A percentile compares a stretch with the other conserved stretches of the same genome.
Evolutionary conservation across 169 alveolate genomes (phyloP).

Genomic region (Cryptosporidium sp.): DNA sequence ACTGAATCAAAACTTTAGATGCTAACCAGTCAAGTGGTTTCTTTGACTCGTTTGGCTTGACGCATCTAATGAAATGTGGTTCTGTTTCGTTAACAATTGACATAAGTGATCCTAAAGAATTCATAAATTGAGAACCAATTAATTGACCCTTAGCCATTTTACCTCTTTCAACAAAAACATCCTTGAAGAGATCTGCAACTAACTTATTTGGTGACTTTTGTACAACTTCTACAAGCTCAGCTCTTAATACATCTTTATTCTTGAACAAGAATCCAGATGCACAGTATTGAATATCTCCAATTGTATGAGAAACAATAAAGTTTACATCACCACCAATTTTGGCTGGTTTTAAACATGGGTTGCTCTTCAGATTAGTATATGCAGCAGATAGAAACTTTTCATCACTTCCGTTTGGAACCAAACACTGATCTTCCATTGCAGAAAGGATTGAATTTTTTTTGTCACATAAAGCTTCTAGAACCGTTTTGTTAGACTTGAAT

Average conservation of each 20-base stretch:
- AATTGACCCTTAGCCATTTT: constrained; percentile 91
- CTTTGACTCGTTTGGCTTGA: constrained; percentile 91
- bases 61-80: constrained; percentile 91
- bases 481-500: constrained; percentile 84
- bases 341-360: constrained; percentile 83
- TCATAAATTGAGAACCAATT: constrained; percentile 91
- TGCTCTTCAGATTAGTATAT: constrained; percentile 76
- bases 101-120: constrained; percentile 88
- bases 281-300: constrained; percentile 85
- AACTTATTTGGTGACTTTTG: constrained; percentile 83
- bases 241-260: constrained; percentile 89
- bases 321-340: constrained; percentile 88
- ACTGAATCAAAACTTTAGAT: constrained; percentile 89
- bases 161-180: constrained; percentile 87
- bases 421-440: constrained; percentile 90
- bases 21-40: constrained; percentile 90
- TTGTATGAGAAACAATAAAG: constrained; percentile 85
- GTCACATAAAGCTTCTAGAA: constrained; percentile 77
- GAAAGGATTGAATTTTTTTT: constrained; percentile 84
- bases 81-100: constrained; percentile 89
- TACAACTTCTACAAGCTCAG: constrained; percentile 88
- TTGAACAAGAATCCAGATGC: constrained; percentile 85
- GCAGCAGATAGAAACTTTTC: constrained; percentile 87
- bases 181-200: constrained; percentile 85
- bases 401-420: constrained; percentile 92